Evolutionary conservation across 257 asterid genomes (phyloP).

Genomic region (Galeopsis tetrahit): DNA sequence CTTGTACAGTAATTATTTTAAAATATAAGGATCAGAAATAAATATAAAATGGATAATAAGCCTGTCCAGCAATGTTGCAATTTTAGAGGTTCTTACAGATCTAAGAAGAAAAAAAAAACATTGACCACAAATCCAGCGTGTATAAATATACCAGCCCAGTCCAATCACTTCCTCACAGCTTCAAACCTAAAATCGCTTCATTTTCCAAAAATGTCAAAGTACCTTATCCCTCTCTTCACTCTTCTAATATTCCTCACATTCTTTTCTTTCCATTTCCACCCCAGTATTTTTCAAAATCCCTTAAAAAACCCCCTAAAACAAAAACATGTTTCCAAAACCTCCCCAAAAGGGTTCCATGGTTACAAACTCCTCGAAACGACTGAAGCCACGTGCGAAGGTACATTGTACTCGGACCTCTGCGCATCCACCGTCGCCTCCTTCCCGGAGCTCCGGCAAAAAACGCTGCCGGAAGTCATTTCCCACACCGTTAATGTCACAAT

Average conservation of each 20-base stretch:
- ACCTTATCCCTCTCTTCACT: slow-evolving; percentile 40
- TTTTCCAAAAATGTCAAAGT: slow-evolving; percentile 41
- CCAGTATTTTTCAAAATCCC: slow-evolving; percentile 13
- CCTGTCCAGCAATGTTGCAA: slow-evolving; percentile 29
- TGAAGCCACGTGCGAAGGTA: slow-evolving; percentile 62
- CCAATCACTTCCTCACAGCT: not conserved
- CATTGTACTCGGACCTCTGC: slow-evolving; percentile 77
- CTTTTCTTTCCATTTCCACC: slow-evolving; percentile 35
- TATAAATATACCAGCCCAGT: slow-evolving; percentile 30
- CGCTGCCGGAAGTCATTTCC: slow-evolving; percentile 74
- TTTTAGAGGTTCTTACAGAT: slow-evolving; percentile 23
- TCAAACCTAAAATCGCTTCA: not conserved
- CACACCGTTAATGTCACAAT: slow-evolving; percentile 68
- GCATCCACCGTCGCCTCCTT: slow-evolving; percentile 61
- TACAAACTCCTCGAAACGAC: slow-evolving; percentile 58
- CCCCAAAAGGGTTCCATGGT: slow-evolving; percentile 36
- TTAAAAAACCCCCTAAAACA: slow-evolving; percentile 21
- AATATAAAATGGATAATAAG: slow-evolving; percentile 21
- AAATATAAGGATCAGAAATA: slow-evolving; percentile 22
- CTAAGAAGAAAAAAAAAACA: not conserved
- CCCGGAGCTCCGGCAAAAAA: slow-evolving; percentile 64
- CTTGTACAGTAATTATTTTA: not conserved
- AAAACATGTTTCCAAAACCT: slow-evolving; percentile 41
- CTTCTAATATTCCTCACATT: slow-evolving; percentile 36
- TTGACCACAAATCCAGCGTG: not conserved